Conservation (phyloP, 2,329 filamentous ascomycete genomes). For the Hansfordia pulvinata region DNA sequence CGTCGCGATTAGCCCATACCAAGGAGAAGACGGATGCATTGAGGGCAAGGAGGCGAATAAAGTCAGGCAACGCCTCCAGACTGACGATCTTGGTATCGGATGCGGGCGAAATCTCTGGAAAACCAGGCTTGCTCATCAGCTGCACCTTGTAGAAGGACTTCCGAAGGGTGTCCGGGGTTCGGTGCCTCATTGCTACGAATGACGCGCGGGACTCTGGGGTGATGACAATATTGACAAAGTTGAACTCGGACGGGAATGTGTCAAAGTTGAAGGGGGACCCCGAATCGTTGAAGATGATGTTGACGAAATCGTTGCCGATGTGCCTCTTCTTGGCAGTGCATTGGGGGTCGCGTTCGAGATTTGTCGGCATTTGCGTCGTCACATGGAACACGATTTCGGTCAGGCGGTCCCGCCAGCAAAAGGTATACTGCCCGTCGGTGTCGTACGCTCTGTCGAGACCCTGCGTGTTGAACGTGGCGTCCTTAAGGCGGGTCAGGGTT, state of each 20-base stretch:
- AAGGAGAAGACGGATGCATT: constrained; percentile 89
- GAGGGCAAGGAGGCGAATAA: constrained; percentile 77
- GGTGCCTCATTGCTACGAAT: constrained; percentile 46
- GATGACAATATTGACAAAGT: constrained; percentile 94
- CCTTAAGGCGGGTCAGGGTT: constrained; percentile 66
- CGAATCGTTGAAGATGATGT: constrained; percentile 95
- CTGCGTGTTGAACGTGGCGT: constrained; percentile 82
- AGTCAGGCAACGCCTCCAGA: constrained; percentile 65
- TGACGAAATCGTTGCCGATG: constrained; percentile 95
- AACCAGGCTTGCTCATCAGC: constrained; percentile 75
- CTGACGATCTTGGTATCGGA: constrained; percentile 83
- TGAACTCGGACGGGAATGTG: constrained; percentile 89
- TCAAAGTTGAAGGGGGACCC: constrained; percentile 81
- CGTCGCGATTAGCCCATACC: constrained; percentile 71
- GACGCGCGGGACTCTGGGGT: constrained; percentile 71
- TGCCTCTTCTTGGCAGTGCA: constrained; percentile 83
- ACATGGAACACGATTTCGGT: constrained; percentile 95
- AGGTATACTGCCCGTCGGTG: constrained; percentile 74
- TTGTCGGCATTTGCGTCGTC: constrained; percentile 92
- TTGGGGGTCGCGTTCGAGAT: constrained; percentile 60
- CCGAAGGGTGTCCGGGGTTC: constrained; percentile 20
- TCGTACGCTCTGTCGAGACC: constrained; percentile 70
- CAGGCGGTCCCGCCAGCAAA: constrained; percentile 89
- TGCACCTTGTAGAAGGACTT: constrained; percentile 74
- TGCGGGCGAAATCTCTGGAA: constrained; percentile 84